Conservation (phyloP, 352 stramenopile species). For the Globisporangium yorkense region DNA sequence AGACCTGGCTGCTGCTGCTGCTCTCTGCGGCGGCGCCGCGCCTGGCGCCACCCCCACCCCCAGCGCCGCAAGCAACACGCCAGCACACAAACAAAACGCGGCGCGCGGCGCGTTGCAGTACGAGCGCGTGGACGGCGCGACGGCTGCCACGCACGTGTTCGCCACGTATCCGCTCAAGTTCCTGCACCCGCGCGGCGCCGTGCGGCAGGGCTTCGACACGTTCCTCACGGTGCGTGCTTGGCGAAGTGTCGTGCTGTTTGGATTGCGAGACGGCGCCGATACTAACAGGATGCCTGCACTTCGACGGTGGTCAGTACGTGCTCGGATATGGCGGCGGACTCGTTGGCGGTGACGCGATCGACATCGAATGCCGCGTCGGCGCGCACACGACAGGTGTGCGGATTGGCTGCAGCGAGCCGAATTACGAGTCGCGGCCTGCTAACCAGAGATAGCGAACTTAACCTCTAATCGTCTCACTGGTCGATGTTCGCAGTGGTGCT, state of each 20-base stretch:
- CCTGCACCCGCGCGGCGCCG: slow-evolving; percentile 59
- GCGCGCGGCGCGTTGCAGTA: slow-evolving; percentile 55
- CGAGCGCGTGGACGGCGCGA: slow-evolving; percentile 56
- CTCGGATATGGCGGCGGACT: slow-evolving; percentile 79
- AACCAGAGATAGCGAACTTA: no score
- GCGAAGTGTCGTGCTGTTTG: not conserved
- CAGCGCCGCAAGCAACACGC: not conserved
- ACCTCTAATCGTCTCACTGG: slow-evolving; percentile 1
- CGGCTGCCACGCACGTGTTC: slow-evolving; percentile 64
- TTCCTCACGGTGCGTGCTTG: slow-evolving; percentile 55
- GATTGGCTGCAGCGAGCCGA: not conserved
- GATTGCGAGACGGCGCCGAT: not conserved
- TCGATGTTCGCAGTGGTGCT: slow-evolving; percentile 43
- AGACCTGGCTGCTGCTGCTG: not conserved
- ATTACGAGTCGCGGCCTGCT: not conserved
- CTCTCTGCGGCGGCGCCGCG: no score
- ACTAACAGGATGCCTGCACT: not conserved
- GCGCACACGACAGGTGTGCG: slow-evolving; percentile 40
- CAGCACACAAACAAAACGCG: slow-evolving; percentile 4
- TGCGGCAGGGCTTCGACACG: slow-evolving; percentile 59
- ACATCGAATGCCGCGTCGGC: slow-evolving; percentile 47
- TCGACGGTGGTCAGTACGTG: slow-evolving; percentile 47
- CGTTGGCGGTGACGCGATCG: slow-evolving; percentile 66
- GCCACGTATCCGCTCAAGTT: slow-evolving; percentile 87
- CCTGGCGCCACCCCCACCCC: not conserved